phyloP scores from a whole-genome alignment of 352 stramenopile species.

The Globisporangium paroecandrum region DNA sequence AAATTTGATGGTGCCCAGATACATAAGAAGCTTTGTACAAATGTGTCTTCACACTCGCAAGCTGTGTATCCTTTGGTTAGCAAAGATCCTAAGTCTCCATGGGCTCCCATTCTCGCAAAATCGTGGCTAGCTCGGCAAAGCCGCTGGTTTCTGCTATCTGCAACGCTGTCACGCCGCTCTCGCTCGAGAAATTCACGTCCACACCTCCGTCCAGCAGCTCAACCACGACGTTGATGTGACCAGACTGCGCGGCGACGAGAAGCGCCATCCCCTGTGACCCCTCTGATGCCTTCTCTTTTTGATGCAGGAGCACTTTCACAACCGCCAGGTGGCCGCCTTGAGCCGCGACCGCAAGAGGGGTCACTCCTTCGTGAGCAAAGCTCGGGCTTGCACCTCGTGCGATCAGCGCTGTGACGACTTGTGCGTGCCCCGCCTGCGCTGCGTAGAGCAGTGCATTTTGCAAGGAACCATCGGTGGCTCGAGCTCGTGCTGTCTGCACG shows the following conservation, averaged over 20 bases:
- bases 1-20: too few relatives aligned
- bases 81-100: background rate
- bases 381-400: background rate
- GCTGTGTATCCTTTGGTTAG: too few relatives aligned
- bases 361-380: background rate
- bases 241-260: constrained; percentile 2
- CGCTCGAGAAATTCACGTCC: constrained; percentile 3
- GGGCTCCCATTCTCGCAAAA: constrained; percentile 14
- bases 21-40: too few relatives aligned
- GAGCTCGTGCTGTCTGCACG: background rate
- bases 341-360: constrained; percentile 2
- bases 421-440: constrained; percentile 4
- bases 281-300: background rate
- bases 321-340: constrained; percentile 6
- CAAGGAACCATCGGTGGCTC: background rate
- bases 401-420: constrained; percentile 3
- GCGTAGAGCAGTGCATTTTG: constrained; percentile 12
- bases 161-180: constrained; percentile 2
- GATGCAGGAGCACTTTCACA: background rate
- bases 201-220: constrained; percentile 12
- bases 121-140: constrained; percentile 5
- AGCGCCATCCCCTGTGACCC: constrained; percentile 6
- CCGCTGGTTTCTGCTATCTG: constrained; percentile 8
- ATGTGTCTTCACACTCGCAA: too few relatives aligned
- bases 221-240: constrained; percentile 4